Evolutionary conservation across 768 basidiomycete species (phyloP), one percentile per base, ranked within the genome.

Genomic region (Podaxis rugospora): DNA sequence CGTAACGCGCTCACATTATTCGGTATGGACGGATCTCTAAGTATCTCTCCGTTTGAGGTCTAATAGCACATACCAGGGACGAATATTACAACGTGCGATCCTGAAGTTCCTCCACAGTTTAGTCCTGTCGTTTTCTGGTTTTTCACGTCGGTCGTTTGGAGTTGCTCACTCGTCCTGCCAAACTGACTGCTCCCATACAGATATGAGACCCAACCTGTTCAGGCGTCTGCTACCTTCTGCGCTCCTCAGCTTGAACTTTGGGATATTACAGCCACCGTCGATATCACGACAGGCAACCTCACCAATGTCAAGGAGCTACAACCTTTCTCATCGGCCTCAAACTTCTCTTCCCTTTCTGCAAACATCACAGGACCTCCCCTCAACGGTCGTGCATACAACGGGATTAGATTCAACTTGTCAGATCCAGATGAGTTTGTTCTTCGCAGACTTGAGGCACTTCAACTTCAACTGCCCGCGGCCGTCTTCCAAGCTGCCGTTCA

Each of bases 41-140:
- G 7, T 9, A 32, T 27, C 11, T 25, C 18, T 23, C 7, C 47
- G 21, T 23, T 21, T 49, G 47, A 23, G 47, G 18, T 27, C 11
- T 49, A 5, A 27, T 27, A 23, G 27, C 1, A 28, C 27, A 28
- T 28, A 6, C 36, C 54, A 77, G 76, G 74, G 46, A 65, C 72
- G 25, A 71, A 74, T 63, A 59, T 67, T 9, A 66, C 71, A 2
- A 62, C 52, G 23, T 79, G 78, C 49, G 66, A 44, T 18, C 46
- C 65, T 27, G 5, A 58, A 18, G 61, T 67, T 7, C 71, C 73
- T 2, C 65, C 69, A 10, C 70, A 78, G 46, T 82, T 82, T 42
- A 75, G 70, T 14, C 83, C 84, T 0, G 74, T 82, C 16, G 72
- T 83, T 21, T 83, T 85, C 66, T 86, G 83, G 85, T 82, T 83